These are phyloP conservation scores for Moniliella sp. DNA, from an alignment of 1,284 basidiomycete genomes.

Conservation along the genomic window DNA sequence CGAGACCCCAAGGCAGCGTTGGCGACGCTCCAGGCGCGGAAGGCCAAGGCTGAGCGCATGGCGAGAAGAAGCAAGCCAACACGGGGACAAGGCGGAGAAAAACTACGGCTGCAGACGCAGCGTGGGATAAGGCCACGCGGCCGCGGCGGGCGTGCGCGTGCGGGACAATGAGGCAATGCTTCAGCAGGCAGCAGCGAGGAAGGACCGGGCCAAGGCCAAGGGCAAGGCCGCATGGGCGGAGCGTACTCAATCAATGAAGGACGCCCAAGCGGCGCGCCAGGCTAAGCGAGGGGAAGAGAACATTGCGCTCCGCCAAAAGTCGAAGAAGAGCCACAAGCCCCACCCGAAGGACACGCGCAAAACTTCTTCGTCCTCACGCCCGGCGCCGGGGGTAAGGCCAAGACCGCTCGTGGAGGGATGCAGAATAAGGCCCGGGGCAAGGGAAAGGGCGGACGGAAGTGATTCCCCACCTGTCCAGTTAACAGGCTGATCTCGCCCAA, in stretches of 20 bases:
- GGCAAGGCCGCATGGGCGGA: slow-evolving; percentile 22
- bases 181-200: slow-evolving; percentile 21
- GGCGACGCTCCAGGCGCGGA: slow-evolving; percentile 21
- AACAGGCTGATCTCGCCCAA: no score
- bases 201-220: slow-evolving; percentile 24
- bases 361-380: no score
- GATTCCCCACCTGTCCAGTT: no score
- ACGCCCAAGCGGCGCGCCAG: slow-evolving; percentile 18
- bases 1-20: slow-evolving; percentile 27
- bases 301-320: slow-evolving; percentile 13
- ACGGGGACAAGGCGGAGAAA: slow-evolving; percentile 2
- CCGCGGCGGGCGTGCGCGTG: slow-evolving; percentile 24
- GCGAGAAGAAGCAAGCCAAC: slow-evolving; percentile 7
- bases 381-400: no score
- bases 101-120: slow-evolving; percentile 8
- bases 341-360: no score
- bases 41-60: slow-evolving; percentile 13
- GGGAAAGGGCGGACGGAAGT: no score
- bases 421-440: no score
- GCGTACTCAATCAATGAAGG: slow-evolving; percentile 10
- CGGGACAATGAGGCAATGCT: slow-evolving; percentile 27
- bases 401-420: no score
- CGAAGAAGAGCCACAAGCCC: slow-evolving; percentile 8
- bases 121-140: slow-evolving; percentile 23
- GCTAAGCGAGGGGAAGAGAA: slow-evolving; percentile 28